Evolutionary conservation across 2,329 filamentous ascomycete species (phyloP).

Genomic region (Epichloe festucae): DNA sequence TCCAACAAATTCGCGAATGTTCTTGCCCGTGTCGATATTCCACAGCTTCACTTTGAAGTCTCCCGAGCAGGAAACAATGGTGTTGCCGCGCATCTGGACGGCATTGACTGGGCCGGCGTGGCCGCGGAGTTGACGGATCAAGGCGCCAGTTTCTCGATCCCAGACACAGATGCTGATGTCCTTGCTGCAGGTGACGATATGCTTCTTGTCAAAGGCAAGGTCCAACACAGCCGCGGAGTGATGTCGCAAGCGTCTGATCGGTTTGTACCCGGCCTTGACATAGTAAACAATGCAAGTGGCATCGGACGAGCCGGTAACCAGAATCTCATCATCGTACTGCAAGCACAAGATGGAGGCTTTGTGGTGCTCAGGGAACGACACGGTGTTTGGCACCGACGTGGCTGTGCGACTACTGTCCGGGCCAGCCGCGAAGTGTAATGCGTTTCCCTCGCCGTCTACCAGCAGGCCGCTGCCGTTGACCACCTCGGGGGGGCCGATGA

Average conservation of each 20-base stretch:
- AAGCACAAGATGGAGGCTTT: conserved; percentile 88
- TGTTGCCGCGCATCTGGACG: conserved; percentile 85
- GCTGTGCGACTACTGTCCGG: conserved; percentile 33
- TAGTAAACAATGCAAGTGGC: conserved; percentile 85
- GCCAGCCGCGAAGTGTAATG: conserved; percentile 42
- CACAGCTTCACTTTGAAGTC: conserved; percentile 90
- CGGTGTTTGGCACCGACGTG: conserved; percentile 38
- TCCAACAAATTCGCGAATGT: conserved; percentile 78
- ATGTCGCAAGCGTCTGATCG: conserved; percentile 62
- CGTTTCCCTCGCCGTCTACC: conserved; percentile 35
- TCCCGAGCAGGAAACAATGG: conserved; percentile 84
- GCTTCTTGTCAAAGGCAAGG: conserved; percentile 78
- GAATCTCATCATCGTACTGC: conserved; percentile 83
- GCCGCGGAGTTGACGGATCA: conserved; percentile 69
- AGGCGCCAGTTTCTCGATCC: conserved; percentile 66
- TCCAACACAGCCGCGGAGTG: conserved; percentile 87
- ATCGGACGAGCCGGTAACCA: conserved; percentile 92
- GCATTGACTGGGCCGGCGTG: conserved; percentile 92
- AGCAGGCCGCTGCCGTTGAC: conserved; percentile 40
- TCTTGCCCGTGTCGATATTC: conserved; percentile 81
- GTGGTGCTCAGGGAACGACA: conserved; percentile 57
- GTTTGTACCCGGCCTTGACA: conserved; percentile 63
- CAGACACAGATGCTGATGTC: conserved; percentile 89
- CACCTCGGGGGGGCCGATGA: conserved; percentile 74
- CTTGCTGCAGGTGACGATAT: conserved; percentile 96